Percentiles rank a stretch among this genome's conserved stretches.
phyloP scores from a whole-genome alignment of 2,329 filamentous ascomycete genomes.

The Pseudopithomyces chartarum region DNA sequence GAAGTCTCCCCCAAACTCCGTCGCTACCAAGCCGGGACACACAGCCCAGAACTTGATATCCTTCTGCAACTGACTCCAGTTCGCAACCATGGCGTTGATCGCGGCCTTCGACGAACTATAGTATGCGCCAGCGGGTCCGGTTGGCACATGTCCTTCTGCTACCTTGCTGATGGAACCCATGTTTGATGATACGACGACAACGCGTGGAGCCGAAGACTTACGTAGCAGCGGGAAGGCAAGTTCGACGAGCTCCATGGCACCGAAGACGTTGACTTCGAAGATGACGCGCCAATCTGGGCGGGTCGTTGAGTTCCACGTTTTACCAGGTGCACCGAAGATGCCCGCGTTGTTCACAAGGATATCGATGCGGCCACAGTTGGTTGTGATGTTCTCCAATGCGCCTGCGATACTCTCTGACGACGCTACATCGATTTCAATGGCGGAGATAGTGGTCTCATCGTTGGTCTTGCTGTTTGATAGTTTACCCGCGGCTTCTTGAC shows the following conservation, averaged over 20 bases:
- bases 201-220: slow-evolving; percentile 26
- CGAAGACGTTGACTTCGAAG: slow-evolving; percentile 38
- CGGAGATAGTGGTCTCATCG: slow-evolving; percentile 12
- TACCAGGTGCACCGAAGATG: slow-evolving; percentile 26
- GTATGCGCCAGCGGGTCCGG: background rate
- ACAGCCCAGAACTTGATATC: slow-evolving; percentile 17
- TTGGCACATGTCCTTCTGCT: slow-evolving; percentile 6
- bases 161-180: slow-evolving; percentile 29
- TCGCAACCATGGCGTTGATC: slow-evolving; percentile 35
- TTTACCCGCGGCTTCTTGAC: slow-evolving; percentile 13
- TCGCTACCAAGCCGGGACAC: slow-evolving; percentile 17
- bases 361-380: slow-evolving; percentile 57
- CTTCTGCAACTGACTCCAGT: slow-evolving; percentile 13
- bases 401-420: slow-evolving; percentile 21
- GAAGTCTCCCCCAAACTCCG: slow-evolving; percentile 17
- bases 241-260: slow-evolving; percentile 31
- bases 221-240: slow-evolving; percentile 35
- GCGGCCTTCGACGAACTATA: slow-evolving; percentile 29
- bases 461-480: slow-evolving; percentile 12
- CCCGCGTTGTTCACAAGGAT: slow-evolving; percentile 86
- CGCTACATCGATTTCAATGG: slow-evolving; percentile 29
- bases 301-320: slow-evolving; percentile 5
- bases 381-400: slow-evolving; percentile 27
- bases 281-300: slow-evolving; percentile 9
- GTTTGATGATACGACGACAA: slow-evolving; percentile 33